Percentiles rank a stretch among this genome's conserved stretches.
phyloP scores from a whole-genome alignment of 768 basidiomycete genomes.

The Amanita pseudoporphyria region DNA sequence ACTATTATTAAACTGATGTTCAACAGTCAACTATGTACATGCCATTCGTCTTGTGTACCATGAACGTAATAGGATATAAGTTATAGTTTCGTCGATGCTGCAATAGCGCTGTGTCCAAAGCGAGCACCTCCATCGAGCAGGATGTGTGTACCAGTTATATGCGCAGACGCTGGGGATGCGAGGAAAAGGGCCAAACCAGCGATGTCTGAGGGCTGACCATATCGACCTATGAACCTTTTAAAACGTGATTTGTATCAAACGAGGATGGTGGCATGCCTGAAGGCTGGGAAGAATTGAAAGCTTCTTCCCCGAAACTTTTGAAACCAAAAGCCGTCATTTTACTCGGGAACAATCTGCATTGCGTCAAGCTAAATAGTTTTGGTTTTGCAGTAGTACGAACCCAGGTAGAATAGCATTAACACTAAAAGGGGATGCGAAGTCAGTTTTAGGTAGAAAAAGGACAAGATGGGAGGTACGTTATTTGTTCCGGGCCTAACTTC shows the following conservation, averaged over 20 bases:
- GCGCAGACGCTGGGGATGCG: slow-evolving; percentile 60
- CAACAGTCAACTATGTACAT: neutral
- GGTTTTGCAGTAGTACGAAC: slow-evolving; percentile 25
- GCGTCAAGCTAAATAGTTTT: neutral
- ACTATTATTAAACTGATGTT: neutral
- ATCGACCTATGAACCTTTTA: slow-evolving; percentile 37
- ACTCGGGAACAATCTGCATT: slow-evolving; percentile 60
- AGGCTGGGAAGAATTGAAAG: slow-evolving; percentile 46
- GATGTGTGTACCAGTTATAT: slow-evolving; percentile 67
- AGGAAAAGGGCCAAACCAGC: slow-evolving; percentile 67
- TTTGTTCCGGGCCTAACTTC: slow-evolving; percentile 46
- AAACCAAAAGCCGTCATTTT: slow-evolving; percentile 78
- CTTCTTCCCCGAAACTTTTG: slow-evolving; percentile 41
- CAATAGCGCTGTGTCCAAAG: slow-evolving; percentile 18
- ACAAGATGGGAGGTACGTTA: slow-evolving; percentile 46
- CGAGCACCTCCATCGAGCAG: slow-evolving; percentile 60
- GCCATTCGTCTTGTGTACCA: neutral
- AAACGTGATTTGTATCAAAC: neutral
- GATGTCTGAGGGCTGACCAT: slow-evolving; percentile 55
- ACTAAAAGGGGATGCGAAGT: slow-evolving; percentile 22
- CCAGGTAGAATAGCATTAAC: slow-evolving; percentile 83
- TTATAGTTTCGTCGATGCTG: slow-evolving; percentile 26
- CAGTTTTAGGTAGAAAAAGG: slow-evolving; percentile 4
- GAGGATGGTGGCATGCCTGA: slow-evolving; percentile 35
- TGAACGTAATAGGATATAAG: neutral